Percentiles rank a stretch among this genome's conserved stretches.
phyloP scores from a whole-genome alignment of 805 yeast genomes.

The Saccharomycopsis selenospora region DNA sequence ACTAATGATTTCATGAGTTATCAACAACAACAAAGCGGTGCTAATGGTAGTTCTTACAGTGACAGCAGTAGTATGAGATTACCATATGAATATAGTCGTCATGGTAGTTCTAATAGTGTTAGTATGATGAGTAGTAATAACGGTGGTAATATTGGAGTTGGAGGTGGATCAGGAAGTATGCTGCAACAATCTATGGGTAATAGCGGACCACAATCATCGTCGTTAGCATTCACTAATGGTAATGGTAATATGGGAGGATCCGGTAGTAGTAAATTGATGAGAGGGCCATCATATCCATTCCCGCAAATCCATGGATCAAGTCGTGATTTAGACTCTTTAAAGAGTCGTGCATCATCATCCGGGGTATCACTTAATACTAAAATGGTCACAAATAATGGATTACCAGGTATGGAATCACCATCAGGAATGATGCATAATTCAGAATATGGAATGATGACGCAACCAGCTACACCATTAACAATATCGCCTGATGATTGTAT shows the following conservation, averaged over 20 bases:
- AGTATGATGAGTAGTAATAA: slow-evolving; percentile 24
- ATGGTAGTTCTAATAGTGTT: slow-evolving; percentile 26
- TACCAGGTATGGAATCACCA: background rate
- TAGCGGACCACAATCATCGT: background rate
- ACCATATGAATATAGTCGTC: slow-evolving; percentile 22
- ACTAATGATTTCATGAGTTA: slow-evolving; percentile 22
- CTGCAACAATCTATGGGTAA: no score
- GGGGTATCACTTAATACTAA: background rate
- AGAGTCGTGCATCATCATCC: background rate
- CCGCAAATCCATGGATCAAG: slow-evolving; percentile 1
- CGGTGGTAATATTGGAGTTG: slow-evolving; percentile 25
- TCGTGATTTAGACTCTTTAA: background rate
- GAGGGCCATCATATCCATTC: background rate
- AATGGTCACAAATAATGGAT: background rate
- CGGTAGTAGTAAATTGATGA: background rate
- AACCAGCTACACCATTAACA: slow-evolving; percentile 2
- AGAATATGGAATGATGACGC: background rate
- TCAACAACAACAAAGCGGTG: slow-evolving; percentile 21
- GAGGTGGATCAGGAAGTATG: background rate
- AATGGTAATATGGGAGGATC: slow-evolving; percentile 3
- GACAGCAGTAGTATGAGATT: slow-evolving; percentile 14
- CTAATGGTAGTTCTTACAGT: background rate
- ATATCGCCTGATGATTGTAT: slow-evolving; percentile 34
- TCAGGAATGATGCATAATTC: background rate
- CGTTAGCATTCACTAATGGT: slow-evolving; percentile 5